Percentiles rank a stretch among this genome's conserved stretches.
These are phyloP conservation scores for Naegleria gruberi DNA, from an alignment of 208 protist genomes.

Conservation along the genomic window DNA sequence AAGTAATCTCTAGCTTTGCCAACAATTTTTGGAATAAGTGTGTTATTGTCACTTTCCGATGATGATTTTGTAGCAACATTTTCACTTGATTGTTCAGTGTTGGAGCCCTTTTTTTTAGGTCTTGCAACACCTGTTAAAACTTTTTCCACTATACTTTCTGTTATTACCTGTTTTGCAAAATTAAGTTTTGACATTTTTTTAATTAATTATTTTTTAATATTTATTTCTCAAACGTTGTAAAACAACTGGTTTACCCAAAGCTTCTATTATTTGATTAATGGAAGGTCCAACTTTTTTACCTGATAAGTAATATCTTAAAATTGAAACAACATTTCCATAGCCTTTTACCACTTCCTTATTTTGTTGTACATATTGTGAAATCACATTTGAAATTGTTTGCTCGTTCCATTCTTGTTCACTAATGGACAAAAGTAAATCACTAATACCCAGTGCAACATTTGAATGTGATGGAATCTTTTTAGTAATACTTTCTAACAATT, in stretches of 20 bases:
- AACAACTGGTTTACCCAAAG: not conserved
- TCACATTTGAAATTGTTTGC: not conserved
- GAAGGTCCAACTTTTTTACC: not conserved
- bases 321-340: not conserved
- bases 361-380: not conserved
- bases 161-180: too few relatives aligned
- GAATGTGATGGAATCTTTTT: not conserved
- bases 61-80: too few relatives aligned
- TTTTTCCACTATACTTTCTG: too few relatives aligned
- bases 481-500: not conserved
- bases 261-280: not conserved
- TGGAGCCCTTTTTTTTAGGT: too few relatives aligned
- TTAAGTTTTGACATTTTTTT: too few relatives aligned
- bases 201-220: too few relatives aligned
- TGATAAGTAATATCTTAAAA: not conserved
- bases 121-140: too few relatives aligned
- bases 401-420: not conserved
- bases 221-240: not conserved
- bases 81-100: too few relatives aligned
- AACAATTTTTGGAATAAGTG: not conserved
- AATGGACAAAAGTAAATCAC: not conserved
- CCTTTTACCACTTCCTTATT: not conserved
- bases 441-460: not conserved
- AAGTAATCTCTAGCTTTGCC: not conserved
- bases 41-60: too few relatives aligned